Base-by-base conservation (phyloP, 768 basidiomycete species). In the Trametes gibbosa region DNA sequence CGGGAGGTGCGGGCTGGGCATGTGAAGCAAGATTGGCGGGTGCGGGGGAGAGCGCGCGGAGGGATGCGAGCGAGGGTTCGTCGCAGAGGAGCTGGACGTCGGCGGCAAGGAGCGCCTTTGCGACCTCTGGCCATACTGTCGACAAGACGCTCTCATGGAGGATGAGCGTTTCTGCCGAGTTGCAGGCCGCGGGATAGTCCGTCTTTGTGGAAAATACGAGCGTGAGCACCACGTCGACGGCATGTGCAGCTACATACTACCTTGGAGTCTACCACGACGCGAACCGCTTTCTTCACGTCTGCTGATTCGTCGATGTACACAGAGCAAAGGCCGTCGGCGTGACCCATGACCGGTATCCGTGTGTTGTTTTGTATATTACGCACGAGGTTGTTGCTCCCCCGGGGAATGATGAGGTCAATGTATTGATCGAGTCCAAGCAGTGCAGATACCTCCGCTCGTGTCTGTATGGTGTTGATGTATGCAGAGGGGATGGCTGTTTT, bases 291-390 rank as follows among this genome's bases (percentile, higher is more conserved):
- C 57, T 85, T 81, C 39, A 76, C 66, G 64, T 90, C 83, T 0
- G 95, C 95, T 27, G 80, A 77, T 65, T 90, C 86, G 72, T 99
- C 96, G 5, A 99, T 74, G 71, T 87, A 98, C 5, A 97, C 84
- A 19, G 86, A 83, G 72, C 97, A 99, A 9, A 98, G 76, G 1
- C 97, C 97, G 72, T 99, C 97, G 7, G 97, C 95, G 69, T 99
- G 97, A 1, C 97, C 97, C 95, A 99, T 98, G 43, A 99, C 97
- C 2, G 97, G 89, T 60, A 99, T 98, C 58, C 89, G 81, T 0
- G 96, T 97, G 63, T 78, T 84, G 57, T 90, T 89, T 71, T 98
- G 93, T 58, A 99, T 97, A 71, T 78, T 89, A 65, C 77, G 80
- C 25, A 98, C 97, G 13, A 99, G 84, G 62, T 81, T 83, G 65